phyloP scores from a whole-genome alignment of 208 protist genomes.

The Leishmania martiniquensis region DNA sequence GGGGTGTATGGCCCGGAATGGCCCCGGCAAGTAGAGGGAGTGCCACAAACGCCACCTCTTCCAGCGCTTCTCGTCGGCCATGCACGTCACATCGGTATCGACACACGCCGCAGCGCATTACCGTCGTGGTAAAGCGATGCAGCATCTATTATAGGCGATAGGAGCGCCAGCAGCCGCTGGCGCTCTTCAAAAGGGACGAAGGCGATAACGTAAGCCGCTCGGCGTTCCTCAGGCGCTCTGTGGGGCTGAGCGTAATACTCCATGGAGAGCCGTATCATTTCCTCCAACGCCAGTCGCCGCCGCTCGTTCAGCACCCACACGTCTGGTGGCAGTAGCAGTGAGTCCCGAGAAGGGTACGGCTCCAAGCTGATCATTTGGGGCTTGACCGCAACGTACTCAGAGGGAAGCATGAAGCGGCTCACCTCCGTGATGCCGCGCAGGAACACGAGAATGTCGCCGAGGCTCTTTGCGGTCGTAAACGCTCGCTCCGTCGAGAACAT shows the following conservation, averaged over 20 bases:
- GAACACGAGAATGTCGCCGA: not conserved
- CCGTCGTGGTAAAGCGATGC: not conserved
- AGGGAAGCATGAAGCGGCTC: not conserved
- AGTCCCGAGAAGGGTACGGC: no score
- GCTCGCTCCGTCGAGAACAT: not conserved
- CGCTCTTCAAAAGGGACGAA: no score
- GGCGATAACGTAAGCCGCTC: no score
- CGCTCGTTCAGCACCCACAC: slow-evolving; percentile 3
- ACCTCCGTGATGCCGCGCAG: not conserved
- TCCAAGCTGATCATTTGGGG: not conserved
- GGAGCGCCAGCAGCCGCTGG: no score
- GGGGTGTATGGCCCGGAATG: no score
- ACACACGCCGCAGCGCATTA: not conserved
- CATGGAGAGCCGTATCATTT: slow-evolving; percentile 1
- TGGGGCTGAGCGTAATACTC: not conserved
- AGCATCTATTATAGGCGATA: no score
- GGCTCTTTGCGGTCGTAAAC: not conserved
- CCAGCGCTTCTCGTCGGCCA: no score
- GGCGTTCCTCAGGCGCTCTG: no score
- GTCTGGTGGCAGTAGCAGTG: slow-evolving; percentile 1
- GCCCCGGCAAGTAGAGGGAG: no score
- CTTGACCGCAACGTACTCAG: not conserved
- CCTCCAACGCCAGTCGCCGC: not conserved
- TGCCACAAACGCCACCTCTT: no score
- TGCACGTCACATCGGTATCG: not conserved